Evolutionary conservation across 2,329 filamentous ascomycete genomes (phyloP).

Genomic region (Dothistroma septosporum): DNA sequence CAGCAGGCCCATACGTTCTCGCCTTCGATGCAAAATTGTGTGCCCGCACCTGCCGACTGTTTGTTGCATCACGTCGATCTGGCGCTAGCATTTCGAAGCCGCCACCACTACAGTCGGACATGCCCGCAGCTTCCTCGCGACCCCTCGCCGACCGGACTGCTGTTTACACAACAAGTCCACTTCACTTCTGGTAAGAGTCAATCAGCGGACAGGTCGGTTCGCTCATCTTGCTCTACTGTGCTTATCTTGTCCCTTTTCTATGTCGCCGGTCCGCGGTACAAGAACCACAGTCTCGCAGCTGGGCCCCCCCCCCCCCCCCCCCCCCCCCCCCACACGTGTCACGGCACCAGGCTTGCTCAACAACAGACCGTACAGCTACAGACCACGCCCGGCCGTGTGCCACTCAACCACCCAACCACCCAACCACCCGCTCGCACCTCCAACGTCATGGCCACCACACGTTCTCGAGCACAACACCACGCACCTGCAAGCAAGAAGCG

Average conservation of each 20-base stretch:
- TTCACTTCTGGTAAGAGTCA: not conserved
- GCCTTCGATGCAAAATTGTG: not conserved
- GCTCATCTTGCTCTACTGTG: not conserved
- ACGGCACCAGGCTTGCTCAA: slow-evolving; percentile 1
- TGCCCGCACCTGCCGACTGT: not conserved
- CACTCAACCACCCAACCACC: not conserved
- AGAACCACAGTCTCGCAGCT: not conserved
- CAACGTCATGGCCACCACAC: not conserved
- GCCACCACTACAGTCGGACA: not conserved
- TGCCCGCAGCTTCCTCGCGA: not conserved
- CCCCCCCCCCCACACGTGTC: not conserved
- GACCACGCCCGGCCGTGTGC: not conserved
- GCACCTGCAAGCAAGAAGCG: not conserved
- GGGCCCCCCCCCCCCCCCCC: too few species aligned
- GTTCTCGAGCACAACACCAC: not conserved
- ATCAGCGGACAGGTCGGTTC: not conserved
- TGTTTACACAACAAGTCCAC: not conserved
- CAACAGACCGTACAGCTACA: not conserved
- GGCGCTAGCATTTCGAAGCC: not conserved
- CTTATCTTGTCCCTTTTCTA: not conserved
- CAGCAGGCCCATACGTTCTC: too few species aligned
- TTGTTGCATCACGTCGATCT: not conserved
- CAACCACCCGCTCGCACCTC: not conserved
- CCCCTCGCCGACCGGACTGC: not conserved
- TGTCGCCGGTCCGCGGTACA: not conserved